A percentile compares a stretch with the other conserved stretches of the same genome.
These are phyloP conservation scores for Hypericum perforatum DNA, from an alignment of 345 rosid species.

Conservation along the genomic window DNA sequence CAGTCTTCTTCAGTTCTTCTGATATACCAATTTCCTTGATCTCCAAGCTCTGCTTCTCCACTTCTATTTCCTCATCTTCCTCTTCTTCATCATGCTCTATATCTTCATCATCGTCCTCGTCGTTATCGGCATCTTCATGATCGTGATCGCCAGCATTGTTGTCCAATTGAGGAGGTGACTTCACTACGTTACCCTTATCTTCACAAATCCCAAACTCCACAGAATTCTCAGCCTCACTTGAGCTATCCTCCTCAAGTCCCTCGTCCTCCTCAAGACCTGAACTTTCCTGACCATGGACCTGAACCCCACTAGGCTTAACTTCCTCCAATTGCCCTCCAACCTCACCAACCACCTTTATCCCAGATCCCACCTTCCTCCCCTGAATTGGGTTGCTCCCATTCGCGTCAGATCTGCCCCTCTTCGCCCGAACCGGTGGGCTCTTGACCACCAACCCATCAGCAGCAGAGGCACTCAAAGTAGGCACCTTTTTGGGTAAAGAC, in stretches of 20 bases:
- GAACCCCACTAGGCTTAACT: conserved; percentile 12
- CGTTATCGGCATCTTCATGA: conserved; percentile 20
- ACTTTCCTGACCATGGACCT: conserved; percentile 12
- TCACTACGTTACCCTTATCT: conserved; percentile 25
- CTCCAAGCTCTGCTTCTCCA: conserved; percentile 31
- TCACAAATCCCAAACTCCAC: conserved; percentile 45
- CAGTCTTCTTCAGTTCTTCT: background rate
- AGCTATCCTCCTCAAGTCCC: conserved; percentile 24
- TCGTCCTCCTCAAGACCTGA: conserved; percentile 20
- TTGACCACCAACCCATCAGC: conserved; percentile 18
- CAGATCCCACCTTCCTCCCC: conserved; percentile 41
- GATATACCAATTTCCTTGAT: conserved; percentile 37
- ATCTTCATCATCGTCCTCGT: conserved; percentile 6
- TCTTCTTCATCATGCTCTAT: conserved; percentile 27
- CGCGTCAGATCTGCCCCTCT: conserved; percentile 17
- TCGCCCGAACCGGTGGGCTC: conserved; percentile 21
- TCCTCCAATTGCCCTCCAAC: conserved; percentile 11
- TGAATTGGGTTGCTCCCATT: conserved; percentile 26
- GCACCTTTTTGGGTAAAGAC: no score
- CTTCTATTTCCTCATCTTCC: conserved; percentile 14
- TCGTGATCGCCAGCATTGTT: conserved; percentile 6
- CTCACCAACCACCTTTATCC: conserved; percentile 8
- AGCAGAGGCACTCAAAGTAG: conserved; percentile 16
- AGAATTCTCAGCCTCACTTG: conserved; percentile 30
- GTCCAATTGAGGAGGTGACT: conserved; percentile 8